These are phyloP conservation scores for Nematocida homosporus DNA, from an alignment of 371 early-diverging fungal species.

Conservation along the genomic window DNA sequence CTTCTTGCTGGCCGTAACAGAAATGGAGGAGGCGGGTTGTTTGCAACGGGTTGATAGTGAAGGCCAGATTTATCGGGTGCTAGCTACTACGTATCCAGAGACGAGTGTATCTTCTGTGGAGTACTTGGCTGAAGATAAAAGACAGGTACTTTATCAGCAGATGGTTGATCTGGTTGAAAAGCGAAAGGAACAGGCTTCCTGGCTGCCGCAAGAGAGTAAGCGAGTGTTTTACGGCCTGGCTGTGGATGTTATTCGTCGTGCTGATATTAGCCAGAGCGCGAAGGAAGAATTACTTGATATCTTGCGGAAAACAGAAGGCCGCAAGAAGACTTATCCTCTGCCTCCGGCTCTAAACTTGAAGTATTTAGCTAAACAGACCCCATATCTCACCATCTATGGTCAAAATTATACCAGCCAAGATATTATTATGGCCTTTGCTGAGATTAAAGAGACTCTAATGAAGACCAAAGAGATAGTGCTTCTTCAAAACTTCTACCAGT, in stretches of 20 bases:
- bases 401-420: background rate
- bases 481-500: background rate
- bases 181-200: background rate
- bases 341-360: background rate
- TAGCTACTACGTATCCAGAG: background rate
- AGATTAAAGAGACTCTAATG: constrained; percentile 2
- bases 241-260: background rate
- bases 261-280: background rate
- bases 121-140: background rate
- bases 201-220: background rate
- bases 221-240: background rate
- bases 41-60: background rate
- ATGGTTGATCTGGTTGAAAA: background rate
- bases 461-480: background rate
- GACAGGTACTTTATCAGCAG: background rate
- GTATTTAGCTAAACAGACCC: background rate
- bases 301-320: constrained; percentile 12
- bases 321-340: constrained; percentile 5
- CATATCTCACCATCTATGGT: background rate
- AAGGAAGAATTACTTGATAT: constrained; percentile 24
- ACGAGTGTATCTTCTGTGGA: background rate
- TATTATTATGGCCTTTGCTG: background rate
- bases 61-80: background rate
- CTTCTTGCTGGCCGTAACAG: constrained; percentile 7
- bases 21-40: background rate